These are phyloP conservation scores for Kodamaea kakaduensis DNA, from an alignment of 805 yeast species.

Conservation along the genomic window DNA sequence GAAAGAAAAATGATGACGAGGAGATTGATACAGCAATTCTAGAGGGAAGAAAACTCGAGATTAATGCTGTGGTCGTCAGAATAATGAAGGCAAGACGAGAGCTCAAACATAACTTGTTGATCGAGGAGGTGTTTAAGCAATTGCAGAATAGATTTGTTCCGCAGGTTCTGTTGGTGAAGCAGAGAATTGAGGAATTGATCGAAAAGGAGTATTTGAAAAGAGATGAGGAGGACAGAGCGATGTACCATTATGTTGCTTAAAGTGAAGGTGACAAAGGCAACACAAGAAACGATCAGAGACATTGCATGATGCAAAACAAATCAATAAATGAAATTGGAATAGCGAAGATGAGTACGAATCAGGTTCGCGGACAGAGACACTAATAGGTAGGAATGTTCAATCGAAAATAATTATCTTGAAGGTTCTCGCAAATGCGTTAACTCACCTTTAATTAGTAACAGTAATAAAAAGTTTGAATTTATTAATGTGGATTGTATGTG, in stretches of 20 bases:
- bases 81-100: slow-evolving; percentile 75
- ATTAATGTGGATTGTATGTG: no score
- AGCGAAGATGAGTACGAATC: no score
- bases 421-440: no score
- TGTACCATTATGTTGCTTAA: slow-evolving; percentile 67
- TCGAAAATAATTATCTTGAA: no score
- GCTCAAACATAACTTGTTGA: slow-evolving; percentile 58
- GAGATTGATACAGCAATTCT: slow-evolving; percentile 54
- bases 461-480: no score
- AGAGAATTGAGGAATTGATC: slow-evolving; percentile 66
- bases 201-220: slow-evolving; percentile 80
- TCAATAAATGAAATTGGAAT: neutral
- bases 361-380: no score
- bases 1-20: slow-evolving; percentile 48
- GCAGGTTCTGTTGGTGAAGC: slow-evolving; percentile 61
- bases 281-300: no score
- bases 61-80: slow-evolving; percentile 84
- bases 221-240: slow-evolving; percentile 53
- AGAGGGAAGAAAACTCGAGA: slow-evolving; percentile 60
- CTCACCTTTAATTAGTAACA: no score
- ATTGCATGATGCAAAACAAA: neutral
- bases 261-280: no score
- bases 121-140: slow-evolving; percentile 61
- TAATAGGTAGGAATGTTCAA: no score
- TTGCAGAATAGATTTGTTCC: slow-evolving; percentile 66